phyloP scores from a whole-genome alignment of 345 rosid species.

The Angophora floribunda region DNA sequence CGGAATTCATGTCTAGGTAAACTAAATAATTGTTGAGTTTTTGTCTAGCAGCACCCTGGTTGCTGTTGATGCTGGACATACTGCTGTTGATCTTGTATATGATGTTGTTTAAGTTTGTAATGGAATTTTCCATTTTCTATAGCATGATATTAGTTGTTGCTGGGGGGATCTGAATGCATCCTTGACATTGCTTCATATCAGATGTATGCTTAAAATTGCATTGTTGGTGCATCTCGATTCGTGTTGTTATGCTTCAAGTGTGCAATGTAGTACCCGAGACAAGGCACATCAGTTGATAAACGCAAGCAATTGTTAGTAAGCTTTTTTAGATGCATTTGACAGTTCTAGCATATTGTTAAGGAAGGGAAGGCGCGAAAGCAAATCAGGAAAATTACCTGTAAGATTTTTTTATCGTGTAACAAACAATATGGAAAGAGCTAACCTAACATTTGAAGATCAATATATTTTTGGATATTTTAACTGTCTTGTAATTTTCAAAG shows the following conservation, averaged over 20 bases:
- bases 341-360: slow-evolving; percentile 7
- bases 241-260: not conserved
- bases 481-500: too few relatives aligned
- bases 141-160: too few relatives aligned
- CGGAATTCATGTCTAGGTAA: not conserved
- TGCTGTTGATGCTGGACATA: not conserved
- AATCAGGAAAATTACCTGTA: slow-evolving; percentile 43
- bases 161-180: too few relatives aligned
- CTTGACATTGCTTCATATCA: too few relatives aligned
- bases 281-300: not conserved
- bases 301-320: not conserved
- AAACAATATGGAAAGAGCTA: slow-evolving; percentile 40
- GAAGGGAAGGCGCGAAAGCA: slow-evolving; percentile 66
- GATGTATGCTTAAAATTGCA: too few relatives aligned
- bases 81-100: not conserved
- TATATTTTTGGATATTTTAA: slow-evolving; percentile 44
- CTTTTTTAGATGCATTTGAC: not conserved
- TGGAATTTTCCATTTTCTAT: not conserved
- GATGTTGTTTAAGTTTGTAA: not conserved
- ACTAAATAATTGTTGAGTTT: not conserved
- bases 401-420: slow-evolving; percentile 48
- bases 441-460: slow-evolving; percentile 64
- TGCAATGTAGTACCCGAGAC: not conserved
- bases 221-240: too few relatives aligned
- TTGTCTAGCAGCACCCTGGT: not conserved